Conservation (phyloP, 352 stramenopile genomes). For the Thalassiosira hispida region DNA sequence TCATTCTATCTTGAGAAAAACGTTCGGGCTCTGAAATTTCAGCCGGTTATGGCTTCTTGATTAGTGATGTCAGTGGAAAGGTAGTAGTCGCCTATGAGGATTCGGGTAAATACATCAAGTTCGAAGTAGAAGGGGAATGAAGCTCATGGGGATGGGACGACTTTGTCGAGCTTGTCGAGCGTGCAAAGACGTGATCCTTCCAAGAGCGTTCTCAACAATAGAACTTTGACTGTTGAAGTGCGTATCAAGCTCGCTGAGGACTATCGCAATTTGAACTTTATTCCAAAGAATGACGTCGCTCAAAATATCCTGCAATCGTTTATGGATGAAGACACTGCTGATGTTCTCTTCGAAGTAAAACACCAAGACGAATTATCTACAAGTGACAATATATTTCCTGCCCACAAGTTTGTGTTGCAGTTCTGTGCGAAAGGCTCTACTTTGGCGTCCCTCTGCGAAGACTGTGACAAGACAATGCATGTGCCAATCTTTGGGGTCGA, state of each 20-base stretch:
- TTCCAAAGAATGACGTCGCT: slow-evolving; percentile 10
- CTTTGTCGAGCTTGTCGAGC: no score
- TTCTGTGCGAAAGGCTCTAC: neutral
- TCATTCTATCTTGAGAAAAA: no score
- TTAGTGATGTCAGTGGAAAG: no score
- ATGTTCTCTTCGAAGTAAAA: slow-evolving; percentile 30
- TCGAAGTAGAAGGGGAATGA: no score
- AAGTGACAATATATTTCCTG: neutral
- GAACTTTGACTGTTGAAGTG: slow-evolving; percentile 22
- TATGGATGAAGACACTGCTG: slow-evolving; percentile 8
- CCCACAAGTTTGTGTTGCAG: neutral
- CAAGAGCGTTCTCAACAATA: neutral
- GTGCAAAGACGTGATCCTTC: no score
- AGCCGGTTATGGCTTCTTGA: no score
- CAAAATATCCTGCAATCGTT: slow-evolving; percentile 11
- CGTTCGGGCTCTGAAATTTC: no score
- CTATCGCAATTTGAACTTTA: neutral
- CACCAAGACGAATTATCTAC: neutral
- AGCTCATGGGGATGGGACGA: no score
- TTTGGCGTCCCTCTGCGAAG: neutral
- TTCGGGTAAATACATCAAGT: no score
- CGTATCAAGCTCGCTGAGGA: neutral
- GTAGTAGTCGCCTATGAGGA: no score
- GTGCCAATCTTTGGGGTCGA: neutral
- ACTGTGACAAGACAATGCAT: neutral